These are phyloP conservation scores for Termitomyces sp. DNA, from an alignment of 768 basidiomycete genomes.

Conservation along the genomic window DNA sequence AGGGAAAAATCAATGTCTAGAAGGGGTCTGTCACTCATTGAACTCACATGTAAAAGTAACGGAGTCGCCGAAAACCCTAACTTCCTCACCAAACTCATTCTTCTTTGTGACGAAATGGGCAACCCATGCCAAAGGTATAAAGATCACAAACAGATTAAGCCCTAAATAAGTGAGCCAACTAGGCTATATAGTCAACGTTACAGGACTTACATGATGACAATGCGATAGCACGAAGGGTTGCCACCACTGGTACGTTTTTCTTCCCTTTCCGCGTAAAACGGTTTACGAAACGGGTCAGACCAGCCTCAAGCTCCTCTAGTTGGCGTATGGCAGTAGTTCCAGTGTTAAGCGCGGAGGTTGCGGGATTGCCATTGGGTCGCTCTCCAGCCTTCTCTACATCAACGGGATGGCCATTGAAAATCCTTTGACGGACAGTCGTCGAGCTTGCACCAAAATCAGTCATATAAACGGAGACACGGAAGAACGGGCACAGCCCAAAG, in stretches of 20 bases:
- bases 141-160: constrained; percentile 52
- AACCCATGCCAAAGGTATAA: constrained; percentile 59
- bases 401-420: constrained; percentile 6
- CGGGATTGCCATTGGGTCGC: background rate
- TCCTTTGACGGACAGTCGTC: constrained; percentile 7
- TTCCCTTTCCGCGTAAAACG: constrained; percentile 45
- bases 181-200: background rate
- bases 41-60: constrained; percentile 32
- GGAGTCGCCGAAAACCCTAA: constrained; percentile 26
- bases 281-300: constrained; percentile 32
- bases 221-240: constrained; percentile 40
- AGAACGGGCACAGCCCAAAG: background rate
- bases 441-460: background rate
- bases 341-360: background rate
- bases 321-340: background rate
- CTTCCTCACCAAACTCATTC: constrained; percentile 4
- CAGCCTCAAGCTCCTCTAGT: constrained; percentile 10
- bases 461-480: background rate
- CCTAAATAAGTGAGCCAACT: constrained; percentile 26
- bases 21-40: background rate
- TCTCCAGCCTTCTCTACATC: constrained; percentile 11
- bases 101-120: constrained; percentile 35
- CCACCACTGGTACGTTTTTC: constrained; percentile 33
- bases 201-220: constrained; percentile 45
- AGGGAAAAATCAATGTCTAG: background rate